phyloP scores from a whole-genome alignment of 192 early-diverging fungal genomes.

The Backusella psychrophila region DNA sequence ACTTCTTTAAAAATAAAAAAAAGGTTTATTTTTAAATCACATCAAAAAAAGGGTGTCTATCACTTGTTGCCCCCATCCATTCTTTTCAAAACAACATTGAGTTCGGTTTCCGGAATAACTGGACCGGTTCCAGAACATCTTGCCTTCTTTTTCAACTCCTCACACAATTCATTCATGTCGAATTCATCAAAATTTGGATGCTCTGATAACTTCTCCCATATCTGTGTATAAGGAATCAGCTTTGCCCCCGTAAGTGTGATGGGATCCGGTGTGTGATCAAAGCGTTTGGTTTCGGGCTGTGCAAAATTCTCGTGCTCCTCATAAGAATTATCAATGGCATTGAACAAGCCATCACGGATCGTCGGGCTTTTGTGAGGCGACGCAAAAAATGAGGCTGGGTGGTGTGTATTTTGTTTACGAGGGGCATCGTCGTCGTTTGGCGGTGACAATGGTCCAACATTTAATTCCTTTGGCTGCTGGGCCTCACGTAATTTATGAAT shows the following conservation, averaged over 20 bases:
- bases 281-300: constrained; percentile 9
- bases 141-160: constrained; percentile 51
- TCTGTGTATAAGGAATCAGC: constrained; percentile 41
- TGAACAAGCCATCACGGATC: not conserved
- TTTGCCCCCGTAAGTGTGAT: constrained; percentile 16
- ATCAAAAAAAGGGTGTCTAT: no score
- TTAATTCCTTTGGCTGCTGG: not conserved
- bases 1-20: not conserved
- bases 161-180: constrained; percentile 48
- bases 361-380: not conserved
- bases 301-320: constrained; percentile 3
- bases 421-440: not conserved
- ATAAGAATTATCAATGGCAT: not conserved
- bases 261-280: constrained; percentile 16
- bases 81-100: constrained; percentile 15
- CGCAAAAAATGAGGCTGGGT: not conserved
- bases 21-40: not conserved
- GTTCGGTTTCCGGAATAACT: constrained; percentile 47
- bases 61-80: not conserved
- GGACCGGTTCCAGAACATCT: constrained; percentile 58
- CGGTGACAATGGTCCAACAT: not conserved
- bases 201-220: constrained; percentile 56
- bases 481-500: constrained; percentile 35
- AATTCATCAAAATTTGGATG: constrained; percentile 59
- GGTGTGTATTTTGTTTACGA: not conserved